Evolutionary conservation across 2,329 filamentous ascomycete genomes (phyloP), one percentile per base, ranked within the genome.

Genomic region (Sordariomycetes sp.): DNA sequence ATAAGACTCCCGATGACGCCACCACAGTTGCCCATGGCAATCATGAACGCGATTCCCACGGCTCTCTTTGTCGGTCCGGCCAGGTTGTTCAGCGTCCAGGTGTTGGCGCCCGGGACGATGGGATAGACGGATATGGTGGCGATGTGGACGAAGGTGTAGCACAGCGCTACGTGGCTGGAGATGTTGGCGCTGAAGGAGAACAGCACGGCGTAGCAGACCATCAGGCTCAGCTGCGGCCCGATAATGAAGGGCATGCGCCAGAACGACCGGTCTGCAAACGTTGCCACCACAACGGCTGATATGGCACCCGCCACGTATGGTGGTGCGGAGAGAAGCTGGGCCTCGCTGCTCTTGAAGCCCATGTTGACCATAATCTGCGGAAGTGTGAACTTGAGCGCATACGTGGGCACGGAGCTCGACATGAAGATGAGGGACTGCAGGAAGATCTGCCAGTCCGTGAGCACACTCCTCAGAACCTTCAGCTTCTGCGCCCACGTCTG

Each of bases 361-460:
- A 70, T 69, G 12, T 63, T 67, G 5, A 58, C 59, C 3, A 83
- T 75, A 51, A 87, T 85, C 32, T 79, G 79, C 0, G 83, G 83
- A 0, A 83, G 64, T 77, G 63, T 64, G 53, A 86, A 69, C 70
- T 77, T 61, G 64, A 80, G 67, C 76, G 25, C 25, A 25, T 37
- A 66, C 18, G 46, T 50, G 20, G 46, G 46, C 3, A 50, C 46
- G n/a, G 46, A 50, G 20, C 65, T 64, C 48, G 65, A 67, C 14
- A 69, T n/a, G 1, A 68, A 57, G 11, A 76, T 76, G 65, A 76
- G 77, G 58, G 76, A 74, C 32, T 65, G 66, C 73, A 76, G 67
- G 65, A 74, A 77, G 46, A 86, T 93, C 73, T 93, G 93, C 84
- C 87, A 92, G 67, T 93, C 89, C 57, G 77, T 81, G 14, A 89